Evolutionary conservation across 2,329 filamentous ascomycete species (phyloP), one percentile per base, ranked within the genome.

Genomic region (Cladosporium sp.): DNA sequence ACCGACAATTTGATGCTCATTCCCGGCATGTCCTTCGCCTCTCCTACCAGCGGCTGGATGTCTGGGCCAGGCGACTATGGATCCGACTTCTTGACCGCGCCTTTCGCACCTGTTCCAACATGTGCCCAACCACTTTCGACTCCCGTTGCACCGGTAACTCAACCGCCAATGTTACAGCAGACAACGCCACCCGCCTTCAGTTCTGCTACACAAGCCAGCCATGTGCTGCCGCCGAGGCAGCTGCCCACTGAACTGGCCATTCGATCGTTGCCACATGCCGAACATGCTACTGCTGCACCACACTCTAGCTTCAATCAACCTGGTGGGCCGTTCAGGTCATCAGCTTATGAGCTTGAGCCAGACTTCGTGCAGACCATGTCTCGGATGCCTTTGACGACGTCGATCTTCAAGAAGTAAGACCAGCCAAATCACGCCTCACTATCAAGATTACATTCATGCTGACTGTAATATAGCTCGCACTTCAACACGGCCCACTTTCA

Each of bases 401-500:
- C 72, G 3, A 75, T 75, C 53, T 77, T 77, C 61, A 70, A 71
- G 54, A 75, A 74, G 72, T 74, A 61, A 61, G 72, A 56, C 17
- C 8, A 13, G 34, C 3, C 12, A 43, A 24, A 3, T 13, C 43
- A 12, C 18, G 30, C 12, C 7, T 39, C 7, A 37, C 22, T 34
- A 9, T 39, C 32, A 13, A 24, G 17, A 22, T 17, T 19, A 9
- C 17, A 15, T 5, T 5, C 20, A 22, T 17, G 37, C 44, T 52
- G 48, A 55, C 47, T 34, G 47, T 39, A 50, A 12, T 41, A 15
- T 38, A 77, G 74, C 58, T 78, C 74, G 4, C 73, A 74, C 56
- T 77, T 69, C 68, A 77, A 77, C 51, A 73, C 73, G 17, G 73
- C 74, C 4, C 75, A 79, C 61, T 79, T 73, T 60, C 61, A 72